phyloP scores from a whole-genome alignment of 2,329 filamentous ascomycete genomes.

The Penicillium freii region DNA sequence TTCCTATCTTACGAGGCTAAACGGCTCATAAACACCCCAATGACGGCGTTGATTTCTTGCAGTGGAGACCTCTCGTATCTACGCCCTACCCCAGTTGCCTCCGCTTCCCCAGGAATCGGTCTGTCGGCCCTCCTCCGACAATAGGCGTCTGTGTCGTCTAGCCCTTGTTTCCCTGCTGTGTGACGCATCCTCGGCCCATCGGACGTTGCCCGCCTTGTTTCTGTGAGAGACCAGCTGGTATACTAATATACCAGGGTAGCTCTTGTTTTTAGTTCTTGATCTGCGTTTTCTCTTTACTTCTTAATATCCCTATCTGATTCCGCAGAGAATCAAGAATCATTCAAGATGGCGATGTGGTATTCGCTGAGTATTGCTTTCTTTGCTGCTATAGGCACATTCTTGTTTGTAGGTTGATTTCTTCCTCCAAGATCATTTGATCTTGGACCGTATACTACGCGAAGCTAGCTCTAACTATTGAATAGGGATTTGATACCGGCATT shows the following conservation, averaged over 20 bases:
- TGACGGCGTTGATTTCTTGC: not conserved
- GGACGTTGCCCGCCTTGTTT: conserved; percentile 15
- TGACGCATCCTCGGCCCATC: conserved; percentile 21
- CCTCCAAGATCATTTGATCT: not conserved
- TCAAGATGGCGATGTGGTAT: conserved; percentile 45
- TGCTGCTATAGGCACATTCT: conserved; percentile 59
- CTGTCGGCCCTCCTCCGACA: conserved; percentile 31
- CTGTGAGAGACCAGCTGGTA: conserved; percentile 4
- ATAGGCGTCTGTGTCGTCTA: not conserved
- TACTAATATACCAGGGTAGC: conserved; percentile 5
- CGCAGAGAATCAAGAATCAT: conserved; percentile 3
- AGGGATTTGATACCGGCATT: conserved; percentile 62
- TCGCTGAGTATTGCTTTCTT: conserved; percentile 55
- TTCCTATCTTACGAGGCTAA: not conserved
- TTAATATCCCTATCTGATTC: not conserved
- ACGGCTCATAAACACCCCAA: not conserved
- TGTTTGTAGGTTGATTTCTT: conserved; percentile 49
- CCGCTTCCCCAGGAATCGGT: conserved; percentile 21
- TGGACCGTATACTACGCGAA: not conserved
- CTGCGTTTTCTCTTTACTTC: not conserved
- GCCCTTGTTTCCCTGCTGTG: conserved; percentile 7
- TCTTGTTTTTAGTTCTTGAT: not conserved
- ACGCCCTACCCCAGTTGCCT: conserved; percentile 8
- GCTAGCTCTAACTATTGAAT: conserved; percentile 6
- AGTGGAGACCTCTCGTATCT: conserved; percentile 13